These are phyloP conservation scores for Petunia secreta DNA, from an alignment of 257 asterid genomes.

Conservation along the genomic window DNA sequence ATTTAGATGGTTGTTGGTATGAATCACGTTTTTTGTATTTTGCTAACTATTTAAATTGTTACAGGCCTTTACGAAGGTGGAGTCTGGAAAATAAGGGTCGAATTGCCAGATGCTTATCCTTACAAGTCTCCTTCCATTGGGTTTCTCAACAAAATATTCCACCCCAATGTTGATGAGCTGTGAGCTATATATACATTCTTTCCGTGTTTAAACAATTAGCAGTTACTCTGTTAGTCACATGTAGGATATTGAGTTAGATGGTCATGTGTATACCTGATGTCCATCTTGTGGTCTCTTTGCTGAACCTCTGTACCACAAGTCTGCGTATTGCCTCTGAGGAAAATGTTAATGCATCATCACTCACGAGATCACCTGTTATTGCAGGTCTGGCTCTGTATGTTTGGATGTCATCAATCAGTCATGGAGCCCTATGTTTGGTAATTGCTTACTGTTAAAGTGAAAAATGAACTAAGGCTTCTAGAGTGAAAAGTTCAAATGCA, in stretches of 20 bases:
- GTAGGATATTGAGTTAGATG: neutral
- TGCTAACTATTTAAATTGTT: neutral
- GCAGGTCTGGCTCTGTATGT: constrained; percentile 91
- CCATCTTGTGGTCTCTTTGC: neutral
- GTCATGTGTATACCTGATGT: neutral
- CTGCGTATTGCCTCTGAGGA: neutral
- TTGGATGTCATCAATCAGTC: constrained; percentile 95
- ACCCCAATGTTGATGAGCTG: constrained; percentile 96
- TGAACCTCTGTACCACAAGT: neutral
- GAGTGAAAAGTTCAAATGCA: neutral
- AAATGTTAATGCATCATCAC: neutral
- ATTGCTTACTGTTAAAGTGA: constrained; percentile 28
- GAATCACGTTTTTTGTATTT: neutral
- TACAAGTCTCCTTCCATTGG: constrained; percentile 95
- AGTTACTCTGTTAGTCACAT: neutral
- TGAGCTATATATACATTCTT: constrained; percentile 43
- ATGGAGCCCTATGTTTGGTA: constrained; percentile 98
- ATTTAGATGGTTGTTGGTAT: neutral
- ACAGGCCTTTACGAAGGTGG: constrained; percentile 93
- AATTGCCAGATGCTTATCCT: constrained; percentile 94
- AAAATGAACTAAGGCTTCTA: neutral
- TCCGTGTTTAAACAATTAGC: neutral
- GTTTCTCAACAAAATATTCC: constrained; percentile 88
- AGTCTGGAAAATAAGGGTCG: constrained; percentile 89
- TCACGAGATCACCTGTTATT: constrained; percentile 19